A percentile compares a stretch with the other conserved stretches of the same genome.
These are phyloP conservation scores for Tilletia horrida DNA, from an alignment of 1,284 basidiomycete genomes.

Conservation along the genomic window DNA sequence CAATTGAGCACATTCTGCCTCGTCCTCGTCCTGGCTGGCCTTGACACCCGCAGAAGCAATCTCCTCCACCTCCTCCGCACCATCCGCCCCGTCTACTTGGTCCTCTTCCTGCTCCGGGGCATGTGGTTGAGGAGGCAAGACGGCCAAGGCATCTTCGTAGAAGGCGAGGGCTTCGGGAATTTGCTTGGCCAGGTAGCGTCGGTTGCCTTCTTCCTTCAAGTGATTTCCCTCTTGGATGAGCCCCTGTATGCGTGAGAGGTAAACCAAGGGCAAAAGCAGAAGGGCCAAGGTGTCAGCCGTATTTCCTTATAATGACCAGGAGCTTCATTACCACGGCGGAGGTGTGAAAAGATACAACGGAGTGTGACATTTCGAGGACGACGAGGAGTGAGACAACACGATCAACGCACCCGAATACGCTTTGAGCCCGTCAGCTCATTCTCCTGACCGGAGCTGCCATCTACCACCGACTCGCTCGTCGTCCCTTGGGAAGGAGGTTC, in stretches of 20 bases:
- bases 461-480: background rate
- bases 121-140: slow-evolving; percentile 27
- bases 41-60: background rate
- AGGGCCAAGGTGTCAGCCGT: background rate
- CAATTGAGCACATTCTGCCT: slow-evolving; percentile 27
- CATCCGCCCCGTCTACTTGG: slow-evolving; percentile 3
- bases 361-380: no score
- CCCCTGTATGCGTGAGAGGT: slow-evolving; percentile 1
- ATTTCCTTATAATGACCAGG: background rate
- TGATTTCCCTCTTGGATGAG: slow-evolving; percentile 27
- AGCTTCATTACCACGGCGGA: background rate
- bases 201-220: slow-evolving; percentile 38
- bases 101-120: background rate
- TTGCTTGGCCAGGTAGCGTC: slow-evolving; percentile 29
- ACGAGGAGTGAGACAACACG: background rate
- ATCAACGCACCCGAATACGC: slow-evolving; percentile 16
- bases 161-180: slow-evolving; percentile 34
- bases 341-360: slow-evolving; percentile 6
- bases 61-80: slow-evolving; percentile 15
- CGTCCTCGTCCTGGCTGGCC: background rate
- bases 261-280: background rate
- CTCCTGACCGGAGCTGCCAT: background rate
- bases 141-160: slow-evolving; percentile 37
- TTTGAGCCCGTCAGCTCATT: background rate
- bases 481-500: background rate